Base-by-base conservation (phyloP, 306 rosid species). In the Hippophae tibetana region DNA sequence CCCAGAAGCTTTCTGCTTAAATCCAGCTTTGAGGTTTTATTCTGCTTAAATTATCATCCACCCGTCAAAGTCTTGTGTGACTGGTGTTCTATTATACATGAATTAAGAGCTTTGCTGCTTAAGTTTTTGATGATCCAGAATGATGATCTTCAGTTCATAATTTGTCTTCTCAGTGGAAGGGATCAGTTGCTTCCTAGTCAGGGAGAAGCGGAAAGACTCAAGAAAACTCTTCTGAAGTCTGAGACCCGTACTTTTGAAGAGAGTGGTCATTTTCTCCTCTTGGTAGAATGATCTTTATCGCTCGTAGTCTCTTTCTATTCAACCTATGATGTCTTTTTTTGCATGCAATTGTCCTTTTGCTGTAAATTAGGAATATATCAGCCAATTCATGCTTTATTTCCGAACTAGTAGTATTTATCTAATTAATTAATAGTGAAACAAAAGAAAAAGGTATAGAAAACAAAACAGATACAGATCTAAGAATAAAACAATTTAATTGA, bases 191-290 rank as follows among this genome's bases (percentile, higher is more conserved):
- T 92, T 18, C 88, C 95, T 26, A 85, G 88, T 61, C 69, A 49
- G 52, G 78, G 66, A 62, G 96, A 92, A 77, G 93, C 83, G 56
- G 75, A 76, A 76, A 73, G 84, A 68, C 82, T 92, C 40, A 0
- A 0, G 25, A 62, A 62, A 59, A 57, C 69, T 26, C 62, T 92
- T 42, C 81, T 84, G 26, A 81, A 71, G 8, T 76, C 85, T 66
- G 81, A 71, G 52, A 65, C 78, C 56, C 96, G 90, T 56, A 80
- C 43, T 64, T 86, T 88, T 67, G 74, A 74, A 25, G 72, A 75
- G 71, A 67, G 70, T 62, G 88, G 99, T 8, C 99, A 88, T 76
- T 85, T 86, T 72, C 82, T 92, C 64, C 69, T 88, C 73, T 74
- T 78, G 96, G 99, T 88, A 88, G 42, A 74, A 6, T 23, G 9